Conservation (phyloP, 2,329 filamentous ascomycete genomes). For the Penicillium sp. region DNA sequence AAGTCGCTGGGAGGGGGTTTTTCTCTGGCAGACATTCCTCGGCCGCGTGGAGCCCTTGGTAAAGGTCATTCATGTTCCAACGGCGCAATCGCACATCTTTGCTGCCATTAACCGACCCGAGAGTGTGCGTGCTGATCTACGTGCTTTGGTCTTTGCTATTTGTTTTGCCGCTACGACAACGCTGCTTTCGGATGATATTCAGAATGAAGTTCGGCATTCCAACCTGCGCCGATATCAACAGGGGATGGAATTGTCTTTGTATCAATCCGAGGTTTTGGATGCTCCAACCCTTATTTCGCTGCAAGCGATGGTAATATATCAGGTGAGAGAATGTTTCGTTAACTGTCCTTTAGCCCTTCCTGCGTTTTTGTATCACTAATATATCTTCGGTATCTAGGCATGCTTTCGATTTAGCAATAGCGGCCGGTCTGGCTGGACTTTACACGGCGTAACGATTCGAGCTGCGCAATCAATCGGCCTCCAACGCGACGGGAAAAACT, state of each 20-base stretch:
- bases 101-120: slow-evolving; percentile 29
- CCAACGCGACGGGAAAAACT: slow-evolving; percentile 54
- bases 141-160: slow-evolving; percentile 31
- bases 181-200: slow-evolving; percentile 18
- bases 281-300: slow-evolving; percentile 37
- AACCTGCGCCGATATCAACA: slow-evolving; percentile 25
- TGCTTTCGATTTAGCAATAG: slow-evolving; percentile 25
- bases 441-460: slow-evolving; percentile 54
- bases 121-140: slow-evolving; percentile 20
- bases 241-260: slow-evolving; percentile 42
- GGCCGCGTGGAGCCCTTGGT: slow-evolving; percentile 30
- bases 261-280: slow-evolving; percentile 44
- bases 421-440: slow-evolving; percentile 44
- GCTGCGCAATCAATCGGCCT: slow-evolving; percentile 53
- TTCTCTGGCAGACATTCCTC: slow-evolving; percentile 33
- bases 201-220: slow-evolving; percentile 11
- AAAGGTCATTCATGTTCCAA: slow-evolving; percentile 34
- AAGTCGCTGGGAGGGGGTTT: slow-evolving; percentile 24
- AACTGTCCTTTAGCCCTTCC: too few relatives aligned
- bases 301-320: slow-evolving; percentile 40
- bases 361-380: not conserved
- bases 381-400: slow-evolving; percentile 11
- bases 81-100: slow-evolving; percentile 28
- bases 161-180: slow-evolving; percentile 29
- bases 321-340: slow-evolving; percentile 27